Evolutionary conservation across 2,329 filamentous ascomycete species (phyloP).

Genomic region (Cercospora sesami): DNA sequence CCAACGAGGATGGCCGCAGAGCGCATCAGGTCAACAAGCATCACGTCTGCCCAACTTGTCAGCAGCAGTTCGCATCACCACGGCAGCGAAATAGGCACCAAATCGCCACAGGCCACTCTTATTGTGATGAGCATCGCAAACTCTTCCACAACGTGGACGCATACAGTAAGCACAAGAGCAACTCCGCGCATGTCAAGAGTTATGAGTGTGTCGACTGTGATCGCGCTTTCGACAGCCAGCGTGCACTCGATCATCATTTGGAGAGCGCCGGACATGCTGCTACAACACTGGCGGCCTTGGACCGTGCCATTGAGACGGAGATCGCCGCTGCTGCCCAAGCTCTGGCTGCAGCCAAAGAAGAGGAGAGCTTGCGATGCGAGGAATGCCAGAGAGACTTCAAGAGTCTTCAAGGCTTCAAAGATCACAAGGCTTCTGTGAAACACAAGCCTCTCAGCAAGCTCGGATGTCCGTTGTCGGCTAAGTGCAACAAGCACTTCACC

Average conservation of each 20-base stretch:
- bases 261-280: constrained; percentile 12
- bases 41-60: constrained; percentile 19
- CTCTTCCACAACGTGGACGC: background rate
- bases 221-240: constrained; percentile 11
- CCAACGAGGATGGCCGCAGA: constrained; percentile 2
- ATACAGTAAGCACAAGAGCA: constrained; percentile 13
- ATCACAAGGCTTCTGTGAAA: constrained; percentile 25
- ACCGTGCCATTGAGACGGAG: background rate
- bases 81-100: constrained; percentile 14
- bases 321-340: background rate
- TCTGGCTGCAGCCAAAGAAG: constrained; percentile 6
- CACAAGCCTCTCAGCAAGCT: constrained; percentile 23
- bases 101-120: constrained; percentile 16
- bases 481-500: constrained; percentile 18
- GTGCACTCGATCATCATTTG: constrained; percentile 19
- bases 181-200: constrained; percentile 9
- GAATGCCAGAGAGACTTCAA: constrained; percentile 19
- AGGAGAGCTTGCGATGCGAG: constrained; percentile 21
- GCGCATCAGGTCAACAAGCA: constrained; percentile 4
- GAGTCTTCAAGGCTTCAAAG: background rate
- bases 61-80: constrained; percentile 9
- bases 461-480: constrained; percentile 18
- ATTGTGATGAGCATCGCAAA: constrained; percentile 19
- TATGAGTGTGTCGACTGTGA: constrained; percentile 20
- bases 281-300: background rate